A percentile compares a stretch with the other conserved stretches of the same genome.
Conservation (phyloP, 768 basidiomycete species). For the Suillus brevipes region DNA sequence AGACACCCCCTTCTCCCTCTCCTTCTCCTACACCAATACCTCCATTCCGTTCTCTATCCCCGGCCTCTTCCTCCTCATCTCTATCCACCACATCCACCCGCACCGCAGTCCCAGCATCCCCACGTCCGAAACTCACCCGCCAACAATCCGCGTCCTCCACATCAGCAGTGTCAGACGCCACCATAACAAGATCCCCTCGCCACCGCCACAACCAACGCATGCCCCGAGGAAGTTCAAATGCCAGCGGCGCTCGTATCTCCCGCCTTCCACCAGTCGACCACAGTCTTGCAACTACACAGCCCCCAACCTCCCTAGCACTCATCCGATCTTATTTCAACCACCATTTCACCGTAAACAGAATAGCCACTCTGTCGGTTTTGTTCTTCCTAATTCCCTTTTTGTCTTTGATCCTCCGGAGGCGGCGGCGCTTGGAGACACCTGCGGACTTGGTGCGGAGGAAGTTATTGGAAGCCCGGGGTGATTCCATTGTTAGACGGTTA, state of each 20-base stretch:
- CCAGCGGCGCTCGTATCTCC: conserved; percentile 16
- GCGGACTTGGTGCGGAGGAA: conserved; percentile 60
- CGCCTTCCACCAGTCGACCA: conserved; percentile 13
- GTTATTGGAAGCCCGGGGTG: conserved; percentile 43
- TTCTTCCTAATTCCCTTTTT: conserved; percentile 43
- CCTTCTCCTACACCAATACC: conserved; percentile 25
- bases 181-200: conserved; percentile 23
- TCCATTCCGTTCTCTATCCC: conserved; percentile 41
- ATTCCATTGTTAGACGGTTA: conserved; percentile 38
- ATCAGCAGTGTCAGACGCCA: conserved; percentile 26
- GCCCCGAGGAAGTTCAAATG: conserved; percentile 16
- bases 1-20: conserved; percentile 20
- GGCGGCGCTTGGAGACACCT: conserved; percentile 38
- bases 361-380: conserved; percentile 46
- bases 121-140: conserved; percentile 16
- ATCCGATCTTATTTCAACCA: conserved; percentile 49
- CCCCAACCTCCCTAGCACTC: conserved; percentile 37
- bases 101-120: conserved; percentile 56
- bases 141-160: conserved; percentile 21
- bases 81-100: conserved; percentile 73
- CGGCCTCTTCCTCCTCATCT: conserved; percentile 64
- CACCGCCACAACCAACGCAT: conserved; percentile 11
- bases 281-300: conserved; percentile 15
- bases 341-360: conserved; percentile 47
- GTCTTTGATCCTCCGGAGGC: conserved; percentile 52